Base-by-base conservation (phyloP, 129 eudicot species). In the Silybum marianum region DNA sequence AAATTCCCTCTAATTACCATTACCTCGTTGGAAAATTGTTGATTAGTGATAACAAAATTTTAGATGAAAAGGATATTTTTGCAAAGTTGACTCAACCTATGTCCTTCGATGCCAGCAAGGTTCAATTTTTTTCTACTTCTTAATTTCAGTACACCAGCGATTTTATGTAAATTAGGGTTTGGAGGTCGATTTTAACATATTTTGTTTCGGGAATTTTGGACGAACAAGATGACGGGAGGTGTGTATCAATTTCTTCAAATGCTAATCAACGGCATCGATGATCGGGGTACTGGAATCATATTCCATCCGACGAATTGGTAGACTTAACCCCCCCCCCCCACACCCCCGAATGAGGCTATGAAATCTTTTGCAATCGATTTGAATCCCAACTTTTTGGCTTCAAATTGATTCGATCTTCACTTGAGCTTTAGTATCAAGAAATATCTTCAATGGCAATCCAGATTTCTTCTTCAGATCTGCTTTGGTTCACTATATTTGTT, bases 181-280 rank as follows among this genome's bases (percentile, higher is more conserved):
- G 42, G 72, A 30, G 26, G 26, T n/a, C 39, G 12, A 38, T 46
- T 73, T 23, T 23, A 23, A 9, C 19, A n/a, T 54, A 8, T 10
- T 38, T 38, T 38, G 54, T 79, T 84, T 14, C 79, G 92, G 97
- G 92, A 90, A 78, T 76, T 88, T 44, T 94, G 93, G 98, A 73
- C 90, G 66, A 96, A 94, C 74, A 94, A 92, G 85, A 86, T 83
- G 18, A 90, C 87, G 0, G 93, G 97, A 73, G 97, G 94, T 36
- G 89, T 89, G 48, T 94, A 76, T 85, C 98, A 9, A 85, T 94
- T 39, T 92, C 94, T 51, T 90, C 90, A 10, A 92, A 85, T 88
- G 91, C 89, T 87, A 68, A 94, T 94, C 36, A 94, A 91, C 22
- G 97, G 96, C n/a, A 94, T 94, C 11, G 90, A 90, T 87, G 98